Percentiles rank a stretch among this genome's conserved stretches.
Evolutionary conservation across 257 asterid species (phyloP).

Genomic region (Lavandula angustifolia): DNA sequence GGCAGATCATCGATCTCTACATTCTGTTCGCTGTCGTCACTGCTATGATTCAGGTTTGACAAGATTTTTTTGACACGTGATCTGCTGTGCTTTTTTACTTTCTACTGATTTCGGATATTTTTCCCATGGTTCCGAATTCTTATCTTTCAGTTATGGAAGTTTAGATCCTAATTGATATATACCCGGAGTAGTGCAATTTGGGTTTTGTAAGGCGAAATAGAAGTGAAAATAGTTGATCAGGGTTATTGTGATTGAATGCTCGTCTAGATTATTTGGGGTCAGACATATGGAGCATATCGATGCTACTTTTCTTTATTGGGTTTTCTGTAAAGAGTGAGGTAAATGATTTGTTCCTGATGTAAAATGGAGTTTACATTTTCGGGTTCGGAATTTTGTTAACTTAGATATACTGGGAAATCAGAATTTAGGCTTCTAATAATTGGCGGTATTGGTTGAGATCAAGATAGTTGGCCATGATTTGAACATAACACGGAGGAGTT

Average conservation of each 20-base stretch:
- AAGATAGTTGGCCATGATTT: neutral
- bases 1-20: slow-evolving; percentile 82
- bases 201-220: neutral
- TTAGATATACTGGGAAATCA: neutral
- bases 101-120: neutral
- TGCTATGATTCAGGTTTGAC: slow-evolving; percentile 71
- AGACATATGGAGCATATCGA: neutral
- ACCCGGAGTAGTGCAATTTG: neutral
- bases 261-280: no score
- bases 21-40: slow-evolving; percentile 62
- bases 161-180: slow-evolving; percentile 3
- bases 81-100: slow-evolving; percentile 4
- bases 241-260: no score
- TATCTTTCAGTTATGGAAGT: neutral
- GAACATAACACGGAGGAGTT: neutral
- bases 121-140: neutral
- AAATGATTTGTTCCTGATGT: slow-evolving; percentile 4
- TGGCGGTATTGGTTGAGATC: neutral
- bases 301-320: neutral
- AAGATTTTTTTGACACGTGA: neutral
- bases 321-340: neutral
- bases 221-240: neutral
- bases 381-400: neutral
- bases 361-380: neutral
- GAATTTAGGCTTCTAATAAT: neutral